Base-by-base conservation (phyloP, 352 stramenopile species). In the Globisporangium cylindrosporum region DNA sequence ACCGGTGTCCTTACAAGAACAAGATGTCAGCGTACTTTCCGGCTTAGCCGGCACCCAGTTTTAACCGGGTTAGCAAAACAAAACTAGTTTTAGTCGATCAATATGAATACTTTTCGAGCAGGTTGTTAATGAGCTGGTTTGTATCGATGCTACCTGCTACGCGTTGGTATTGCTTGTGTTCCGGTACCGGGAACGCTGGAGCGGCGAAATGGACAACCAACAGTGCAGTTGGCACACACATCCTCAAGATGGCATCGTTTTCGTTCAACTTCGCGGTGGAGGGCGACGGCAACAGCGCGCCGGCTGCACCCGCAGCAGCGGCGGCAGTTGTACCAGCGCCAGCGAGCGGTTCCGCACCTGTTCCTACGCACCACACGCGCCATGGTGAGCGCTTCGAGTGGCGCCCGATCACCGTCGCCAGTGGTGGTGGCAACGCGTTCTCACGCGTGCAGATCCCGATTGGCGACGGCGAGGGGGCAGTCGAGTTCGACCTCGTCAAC, bases 261-360 rank as follows among this genome's bases (percentile, higher is more conserved):
- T 80, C 78, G 66, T 92, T 92, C 73, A 91, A 90, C 72, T 92
- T 92, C 73, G 65, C 76, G 12, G 62, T 91, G 46, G 70, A 66
- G 25, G 73, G 73, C 41, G 66, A 51, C 20, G 70, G 59, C n/a
- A 51, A 32, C 27, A 51, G 38, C 27, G 9, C 56, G 58, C 10
- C 38, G 4, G 14, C 4, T 4, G 38, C 12, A 2, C 3, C 4
- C 51, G 25, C 5, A 6, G 27, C 9, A 60, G 22, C 54, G 34
- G 41, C 22, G 5, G 4, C 43, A 18, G 14, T 20, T 12, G 36
- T 54, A 0, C 5, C 51, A 14, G 34, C 29, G 18, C 49, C 65
- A 32, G 46, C 29, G 8, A 14, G 58, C 6, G 0, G 24, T 24
- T 6, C 4, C 1, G 12, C 55, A 1, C 34, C 64, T 24, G 27